Conservation (phyloP, 2,329 filamentous ascomycete genomes). For the Aphanocladium album region DNA sequence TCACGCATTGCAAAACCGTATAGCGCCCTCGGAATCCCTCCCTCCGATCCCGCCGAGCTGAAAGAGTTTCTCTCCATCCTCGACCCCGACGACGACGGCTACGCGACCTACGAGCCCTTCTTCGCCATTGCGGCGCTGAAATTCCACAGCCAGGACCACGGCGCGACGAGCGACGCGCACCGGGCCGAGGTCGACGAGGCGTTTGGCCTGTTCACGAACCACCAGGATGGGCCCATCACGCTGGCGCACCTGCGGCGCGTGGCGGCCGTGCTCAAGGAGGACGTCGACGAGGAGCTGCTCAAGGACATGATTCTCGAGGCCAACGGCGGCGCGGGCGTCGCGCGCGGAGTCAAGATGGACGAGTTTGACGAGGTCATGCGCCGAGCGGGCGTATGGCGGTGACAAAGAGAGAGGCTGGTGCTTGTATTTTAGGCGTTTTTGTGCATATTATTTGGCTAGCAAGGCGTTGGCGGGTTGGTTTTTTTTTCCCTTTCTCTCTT, state of each 20-base stretch:
- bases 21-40: slow-evolving; percentile 77
- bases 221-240: slow-evolving; percentile 59
- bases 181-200: slow-evolving; percentile 72
- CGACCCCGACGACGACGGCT: slow-evolving; percentile 76
- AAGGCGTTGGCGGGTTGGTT: neutral
- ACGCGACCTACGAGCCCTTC: slow-evolving; percentile 74
- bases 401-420: slow-evolving; percentile 25
- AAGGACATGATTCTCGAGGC: slow-evolving; percentile 95
- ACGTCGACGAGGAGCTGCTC: slow-evolving; percentile 74
- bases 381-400: slow-evolving; percentile 76
- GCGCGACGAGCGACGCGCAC: slow-evolving; percentile 37
- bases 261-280: slow-evolving; percentile 77
- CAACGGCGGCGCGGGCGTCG: slow-evolving; percentile 71
- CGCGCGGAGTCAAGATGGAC: slow-evolving; percentile 64
- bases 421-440: neutral
- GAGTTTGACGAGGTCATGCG: slow-evolving; percentile 87
- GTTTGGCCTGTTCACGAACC: slow-evolving; percentile 71
- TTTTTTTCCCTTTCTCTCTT: too few species aligned
- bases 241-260: slow-evolving; percentile 72
- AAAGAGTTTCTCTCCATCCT: slow-evolving; percentile 72
- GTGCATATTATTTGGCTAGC: neutral
- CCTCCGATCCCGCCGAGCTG: slow-evolving; percentile 59
- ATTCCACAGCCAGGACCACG: slow-evolving; percentile 57
- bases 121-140: slow-evolving; percentile 85
- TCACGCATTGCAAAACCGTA: neutral